Evolutionary conservation across 164 flowering plant species (phyloP).

Genomic region (Vitis cinerea): DNA sequence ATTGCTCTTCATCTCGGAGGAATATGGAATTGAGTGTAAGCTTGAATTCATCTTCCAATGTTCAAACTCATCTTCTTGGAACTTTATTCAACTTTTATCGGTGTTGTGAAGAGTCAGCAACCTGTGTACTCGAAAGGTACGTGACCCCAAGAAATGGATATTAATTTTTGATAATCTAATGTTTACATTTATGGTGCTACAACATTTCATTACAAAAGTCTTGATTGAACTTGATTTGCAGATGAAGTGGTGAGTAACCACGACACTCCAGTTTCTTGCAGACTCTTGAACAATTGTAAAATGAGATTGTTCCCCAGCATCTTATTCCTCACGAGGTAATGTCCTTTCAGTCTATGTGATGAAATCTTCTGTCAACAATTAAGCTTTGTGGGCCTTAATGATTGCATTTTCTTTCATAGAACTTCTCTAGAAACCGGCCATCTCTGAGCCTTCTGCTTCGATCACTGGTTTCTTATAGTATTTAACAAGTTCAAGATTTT

Average conservation of each 20-base stretch:
- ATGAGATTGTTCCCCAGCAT: conserved; percentile 78
- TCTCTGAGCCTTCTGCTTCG: conserved; percentile 89
- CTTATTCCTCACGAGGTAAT: conserved; percentile 89
- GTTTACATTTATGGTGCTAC: not conserved
- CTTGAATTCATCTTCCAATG: too few relatives aligned
- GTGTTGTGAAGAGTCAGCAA: too few relatives aligned
- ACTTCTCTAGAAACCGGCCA: conserved; percentile 91
- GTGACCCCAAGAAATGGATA: too few relatives aligned
- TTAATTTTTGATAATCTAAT: too few relatives aligned
- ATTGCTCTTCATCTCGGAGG: too few relatives aligned
- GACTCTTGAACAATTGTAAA: conserved; percentile 77
- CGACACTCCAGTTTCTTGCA: conserved; percentile 38
- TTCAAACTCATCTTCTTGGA: rapidly evolving
- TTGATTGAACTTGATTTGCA: conserved; percentile 29
- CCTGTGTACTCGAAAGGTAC: too few relatives aligned
- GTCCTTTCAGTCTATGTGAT: conserved; percentile 6
- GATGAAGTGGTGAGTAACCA: conserved; percentile 93
- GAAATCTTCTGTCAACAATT: conserved; percentile 1
- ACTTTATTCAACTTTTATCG: too few relatives aligned
- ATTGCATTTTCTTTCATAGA: conserved; percentile 36
- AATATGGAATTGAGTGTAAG: too few relatives aligned
- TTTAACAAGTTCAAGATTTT: conserved; percentile 71
- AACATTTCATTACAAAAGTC: not conserved
- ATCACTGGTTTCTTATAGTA: conserved; percentile 70
- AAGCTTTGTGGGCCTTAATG: conserved; percentile 8